A percentile compares a stretch with the other conserved stretches of the same genome.
Conservation (phyloP, 2,329 filamentous ascomycete genomes). For the Pezicula radicicola region DNA sequence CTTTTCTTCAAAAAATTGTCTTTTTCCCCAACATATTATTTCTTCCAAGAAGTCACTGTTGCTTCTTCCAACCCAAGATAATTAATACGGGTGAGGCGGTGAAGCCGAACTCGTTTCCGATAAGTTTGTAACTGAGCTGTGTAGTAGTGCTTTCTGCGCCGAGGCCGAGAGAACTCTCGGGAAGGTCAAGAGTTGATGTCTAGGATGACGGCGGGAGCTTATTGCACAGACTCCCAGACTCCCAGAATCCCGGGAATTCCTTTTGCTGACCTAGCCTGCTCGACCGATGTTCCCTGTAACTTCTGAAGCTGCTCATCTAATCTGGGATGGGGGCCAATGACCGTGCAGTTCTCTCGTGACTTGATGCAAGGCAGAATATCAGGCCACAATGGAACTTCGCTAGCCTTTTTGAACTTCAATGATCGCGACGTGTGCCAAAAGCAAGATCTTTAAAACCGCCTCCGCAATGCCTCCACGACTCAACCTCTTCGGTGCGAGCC, state of each 20-base stretch:
- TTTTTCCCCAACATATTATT: not conserved
- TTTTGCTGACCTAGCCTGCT: no score
- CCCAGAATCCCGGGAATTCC: no score
- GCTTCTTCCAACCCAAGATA: not conserved
- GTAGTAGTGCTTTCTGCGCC: not conserved
- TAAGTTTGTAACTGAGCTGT: not conserved
- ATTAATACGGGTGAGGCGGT: not conserved
- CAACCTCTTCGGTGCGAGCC: slow-evolving; percentile 42
- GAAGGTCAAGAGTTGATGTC: no score
- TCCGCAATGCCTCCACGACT: slow-evolving; percentile 52
- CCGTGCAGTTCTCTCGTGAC: not conserved
- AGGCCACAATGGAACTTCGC: not conserved
- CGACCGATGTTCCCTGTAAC: no score
- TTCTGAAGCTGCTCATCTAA: no score
- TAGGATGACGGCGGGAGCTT: no score
- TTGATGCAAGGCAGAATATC: not conserved
- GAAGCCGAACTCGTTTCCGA: not conserved
- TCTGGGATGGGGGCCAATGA: no score
- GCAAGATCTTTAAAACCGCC: slow-evolving; percentile 5
- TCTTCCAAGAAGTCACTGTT: not conserved
- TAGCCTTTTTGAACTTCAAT: not conserved
- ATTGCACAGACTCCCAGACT: no score
- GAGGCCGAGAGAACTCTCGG: no score
- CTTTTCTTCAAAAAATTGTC: not conserved
- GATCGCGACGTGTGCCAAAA: slow-evolving; percentile 1